Conservation (phyloP, 1,139 yeast species). For the Debaryomycetaceae sp. region DNA sequence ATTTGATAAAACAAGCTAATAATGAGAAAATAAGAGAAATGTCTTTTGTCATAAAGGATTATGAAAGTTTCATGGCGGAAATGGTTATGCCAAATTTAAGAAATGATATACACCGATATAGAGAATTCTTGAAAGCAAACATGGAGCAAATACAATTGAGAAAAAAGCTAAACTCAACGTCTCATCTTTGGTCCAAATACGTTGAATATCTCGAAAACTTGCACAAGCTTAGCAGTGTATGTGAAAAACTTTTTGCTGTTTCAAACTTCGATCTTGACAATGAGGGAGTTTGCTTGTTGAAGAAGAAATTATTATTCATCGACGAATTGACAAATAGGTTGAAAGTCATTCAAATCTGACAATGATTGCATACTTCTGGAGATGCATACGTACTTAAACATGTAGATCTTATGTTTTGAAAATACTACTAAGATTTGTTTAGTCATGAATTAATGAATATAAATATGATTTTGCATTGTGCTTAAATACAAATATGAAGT, state of each 20-base stretch:
- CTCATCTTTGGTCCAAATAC: slow-evolving; percentile 16
- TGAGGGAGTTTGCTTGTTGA: slow-evolving; percentile 5
- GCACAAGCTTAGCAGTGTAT: slow-evolving; percentile 9
- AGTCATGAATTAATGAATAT: no score
- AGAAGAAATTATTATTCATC: slow-evolving; percentile 6
- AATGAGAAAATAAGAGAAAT: slow-evolving; percentile 21
- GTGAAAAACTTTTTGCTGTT: slow-evolving; percentile 9
- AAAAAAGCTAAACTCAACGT: slow-evolving; percentile 9
- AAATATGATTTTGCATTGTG: no score
- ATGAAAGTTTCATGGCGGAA: slow-evolving; percentile 25
- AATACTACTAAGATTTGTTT: no score
- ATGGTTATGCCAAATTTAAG: slow-evolving; percentile 31
- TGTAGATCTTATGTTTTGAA: no score
- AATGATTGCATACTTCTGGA: no score
- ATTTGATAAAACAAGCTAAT: slow-evolving; percentile 16
- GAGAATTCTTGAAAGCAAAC: slow-evolving; percentile 4
- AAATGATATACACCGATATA: slow-evolving; percentile 14
- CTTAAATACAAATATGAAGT: no score
- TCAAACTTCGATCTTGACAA: slow-evolving; percentile 5
- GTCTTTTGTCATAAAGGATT: slow-evolving; percentile 20
- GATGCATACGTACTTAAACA: no score
- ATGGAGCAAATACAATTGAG: slow-evolving; percentile 11
- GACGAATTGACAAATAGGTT: slow-evolving; percentile 3
- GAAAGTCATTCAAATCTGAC: background rate
- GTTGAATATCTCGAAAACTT: slow-evolving; percentile 11